Conservation (phyloP, 2,329 filamentous ascomycete genomes). For the Monosporascus cannonballus region DNA sequence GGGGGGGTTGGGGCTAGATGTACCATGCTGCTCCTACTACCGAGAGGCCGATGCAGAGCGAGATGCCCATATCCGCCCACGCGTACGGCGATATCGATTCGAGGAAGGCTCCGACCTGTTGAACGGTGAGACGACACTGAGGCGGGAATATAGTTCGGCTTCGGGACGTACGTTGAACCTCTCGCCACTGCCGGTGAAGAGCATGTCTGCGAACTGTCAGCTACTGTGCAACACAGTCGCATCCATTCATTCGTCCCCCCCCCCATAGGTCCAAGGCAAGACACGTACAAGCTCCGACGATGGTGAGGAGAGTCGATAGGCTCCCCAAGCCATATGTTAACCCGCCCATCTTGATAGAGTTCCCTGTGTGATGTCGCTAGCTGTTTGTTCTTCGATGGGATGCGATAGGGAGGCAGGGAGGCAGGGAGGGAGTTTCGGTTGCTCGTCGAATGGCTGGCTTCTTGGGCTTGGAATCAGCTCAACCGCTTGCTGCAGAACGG, state of each 20-base stretch:
- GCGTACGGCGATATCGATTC: constrained; percentile 90
- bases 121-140: not conserved
- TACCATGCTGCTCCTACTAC: constrained; percentile 98
- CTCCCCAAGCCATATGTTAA: constrained; percentile 15
- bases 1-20: constrained; percentile 12
- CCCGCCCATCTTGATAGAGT: constrained; percentile 11
- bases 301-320: constrained; percentile 12
- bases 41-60: constrained; percentile 89
- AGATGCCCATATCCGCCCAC: constrained; percentile 88
- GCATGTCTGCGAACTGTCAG: constrained; percentile 67
- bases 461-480: not conserved
- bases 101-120: constrained; percentile 83
- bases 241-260: constrained; percentile 1
- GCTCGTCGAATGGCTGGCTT: not conserved
- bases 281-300: constrained; percentile 25
- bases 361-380: not conserved
- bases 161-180: constrained; percentile 71
- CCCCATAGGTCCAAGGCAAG: too few species aligned
- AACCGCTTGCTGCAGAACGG: not conserved
- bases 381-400: not conserved
- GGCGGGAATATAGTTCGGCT: not conserved
- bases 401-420: not conserved
- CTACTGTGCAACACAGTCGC: not conserved
- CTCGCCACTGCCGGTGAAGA: constrained; percentile 95
- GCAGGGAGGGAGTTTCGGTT: not conserved